Evolutionary conservation across 2,329 filamentous ascomycete species (phyloP).

Genomic region (Colletotrichum tabaci): DNA sequence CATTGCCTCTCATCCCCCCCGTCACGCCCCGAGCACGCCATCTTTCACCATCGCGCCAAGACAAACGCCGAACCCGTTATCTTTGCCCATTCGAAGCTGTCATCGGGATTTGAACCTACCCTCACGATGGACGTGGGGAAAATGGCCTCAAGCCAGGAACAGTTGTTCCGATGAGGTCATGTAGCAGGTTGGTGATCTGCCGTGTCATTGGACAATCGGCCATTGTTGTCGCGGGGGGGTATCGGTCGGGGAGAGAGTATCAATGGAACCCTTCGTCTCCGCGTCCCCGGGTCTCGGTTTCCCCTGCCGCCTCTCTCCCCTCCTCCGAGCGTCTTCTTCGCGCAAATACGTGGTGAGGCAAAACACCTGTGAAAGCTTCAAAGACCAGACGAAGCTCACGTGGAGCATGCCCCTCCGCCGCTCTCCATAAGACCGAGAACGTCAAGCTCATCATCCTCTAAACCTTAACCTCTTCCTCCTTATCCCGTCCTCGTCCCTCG

Average conservation of each 20-base stretch:
- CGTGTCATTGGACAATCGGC: neutral
- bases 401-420: too few relatives aligned
- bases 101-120: slow-evolving; percentile 27
- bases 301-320: too few relatives aligned
- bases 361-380: neutral
- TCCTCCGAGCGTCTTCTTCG: neutral
- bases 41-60: slow-evolving; percentile 40
- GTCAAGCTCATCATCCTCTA: neutral
- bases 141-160: neutral
- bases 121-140: neutral
- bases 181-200: neutral
- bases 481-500: too few relatives aligned
- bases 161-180: neutral
- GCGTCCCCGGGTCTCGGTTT: neutral
- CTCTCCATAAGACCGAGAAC: neutral
- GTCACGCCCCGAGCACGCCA: slow-evolving; percentile 27
- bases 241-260: too few relatives aligned
- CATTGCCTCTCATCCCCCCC: neutral
- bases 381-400: neutral
- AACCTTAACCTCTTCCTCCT: neutral
- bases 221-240: too few relatives aligned
- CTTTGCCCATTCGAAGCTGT: neutral
- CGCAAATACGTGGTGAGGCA: neutral
- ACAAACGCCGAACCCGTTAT: slow-evolving; percentile 23
- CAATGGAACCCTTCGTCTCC: neutral